These are phyloP conservation scores for Macrolepiota albuminosa DNA, from an alignment of 768 basidiomycete genomes.

Conservation along the genomic window DNA sequence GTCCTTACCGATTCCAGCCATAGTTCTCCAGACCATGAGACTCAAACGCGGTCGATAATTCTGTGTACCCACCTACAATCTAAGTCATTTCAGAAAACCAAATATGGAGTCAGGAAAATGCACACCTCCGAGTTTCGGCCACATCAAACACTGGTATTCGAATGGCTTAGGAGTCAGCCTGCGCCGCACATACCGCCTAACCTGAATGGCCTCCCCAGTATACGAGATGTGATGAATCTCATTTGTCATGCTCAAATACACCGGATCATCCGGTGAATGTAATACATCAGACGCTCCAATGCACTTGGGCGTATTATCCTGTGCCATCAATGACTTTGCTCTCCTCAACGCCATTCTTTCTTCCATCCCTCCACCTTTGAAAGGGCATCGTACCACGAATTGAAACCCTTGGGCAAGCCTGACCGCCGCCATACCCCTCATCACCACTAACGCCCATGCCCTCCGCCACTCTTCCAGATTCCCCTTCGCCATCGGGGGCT, in stretches of 20 bases:
- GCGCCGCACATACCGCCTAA: conserved; percentile 78
- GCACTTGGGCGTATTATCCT: conserved; percentile 55
- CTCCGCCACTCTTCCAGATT: conserved; percentile 54
- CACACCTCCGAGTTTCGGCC: conserved; percentile 79
- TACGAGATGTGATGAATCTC: conserved; percentile 93
- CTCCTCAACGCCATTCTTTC: conserved; percentile 36
- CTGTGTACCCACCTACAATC: conserved; percentile 66
- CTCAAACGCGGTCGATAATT: conserved; percentile 66
- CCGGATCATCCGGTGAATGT: conserved; percentile 56
- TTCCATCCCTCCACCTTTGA: conserved; percentile 22
- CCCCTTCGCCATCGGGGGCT: conserved; percentile 47
- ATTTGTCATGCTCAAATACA: conserved; percentile 92
- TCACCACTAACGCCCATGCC: conserved; percentile 73
- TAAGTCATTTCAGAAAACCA: neutral
- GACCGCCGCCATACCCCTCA: conserved; percentile 93
- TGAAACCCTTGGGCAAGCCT: conserved; percentile 94
- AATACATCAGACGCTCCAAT: conserved; percentile 64
- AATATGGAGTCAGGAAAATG: neutral
- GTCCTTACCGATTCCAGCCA: conserved; percentile 75
- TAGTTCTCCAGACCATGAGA: conserved; percentile 80
- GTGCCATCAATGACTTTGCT: conserved; percentile 50
- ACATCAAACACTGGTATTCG: conserved; percentile 85
- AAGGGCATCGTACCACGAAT: conserved; percentile 61
- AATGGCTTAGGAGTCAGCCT: conserved; percentile 60
- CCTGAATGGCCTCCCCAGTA: conserved; percentile 86